Percentiles rank a stretch among this genome's conserved stretches.
These are phyloP conservation scores for Fremontodendron californicum DNA, from an alignment of 345 rosid genomes.

Conservation along the genomic window DNA sequence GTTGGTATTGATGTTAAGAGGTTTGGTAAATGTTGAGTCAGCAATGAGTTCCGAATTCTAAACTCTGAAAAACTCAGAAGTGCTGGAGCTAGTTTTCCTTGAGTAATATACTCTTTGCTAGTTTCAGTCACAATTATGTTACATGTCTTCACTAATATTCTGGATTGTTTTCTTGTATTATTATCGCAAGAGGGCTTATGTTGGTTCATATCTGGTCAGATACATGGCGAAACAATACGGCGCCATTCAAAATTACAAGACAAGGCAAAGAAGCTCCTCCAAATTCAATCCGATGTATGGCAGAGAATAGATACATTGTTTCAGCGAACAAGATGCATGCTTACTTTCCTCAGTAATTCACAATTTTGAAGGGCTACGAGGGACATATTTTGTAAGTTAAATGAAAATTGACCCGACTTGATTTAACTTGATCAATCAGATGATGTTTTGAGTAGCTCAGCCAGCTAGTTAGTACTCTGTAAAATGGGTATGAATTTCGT, in stretches of 20 bases:
- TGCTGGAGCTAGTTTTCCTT: neutral
- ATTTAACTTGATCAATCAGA: neutral
- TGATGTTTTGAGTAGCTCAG: neutral
- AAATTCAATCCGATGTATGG: constrained; percentile 70
- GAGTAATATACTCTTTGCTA: neutral
- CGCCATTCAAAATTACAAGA: constrained; percentile 59
- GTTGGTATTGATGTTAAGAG: neutral
- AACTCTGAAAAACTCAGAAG: neutral
- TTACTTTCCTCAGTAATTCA: constrained; percentile 86
- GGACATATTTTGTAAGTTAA: neutral
- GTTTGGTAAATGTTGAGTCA: neutral
- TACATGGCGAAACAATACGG: constrained; percentile 82
- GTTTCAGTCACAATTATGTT: neutral
- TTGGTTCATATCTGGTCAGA: constrained; percentile 38
- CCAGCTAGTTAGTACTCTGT: neutral
- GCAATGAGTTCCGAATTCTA: neutral
- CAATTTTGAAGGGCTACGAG: constrained; percentile 51
- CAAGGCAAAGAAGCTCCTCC: constrained; percentile 68
- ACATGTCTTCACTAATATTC: too few relatives aligned
- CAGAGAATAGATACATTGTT: constrained; percentile 76
- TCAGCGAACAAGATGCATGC: constrained; percentile 86
- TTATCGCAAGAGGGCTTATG: neutral
- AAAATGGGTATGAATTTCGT: neutral
- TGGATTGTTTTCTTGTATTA: neutral
- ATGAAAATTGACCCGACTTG: neutral